Base-by-base conservation (phyloP, 2,329 filamentous ascomycete genomes). In the Calonectria pseudoreteaudii region DNA sequence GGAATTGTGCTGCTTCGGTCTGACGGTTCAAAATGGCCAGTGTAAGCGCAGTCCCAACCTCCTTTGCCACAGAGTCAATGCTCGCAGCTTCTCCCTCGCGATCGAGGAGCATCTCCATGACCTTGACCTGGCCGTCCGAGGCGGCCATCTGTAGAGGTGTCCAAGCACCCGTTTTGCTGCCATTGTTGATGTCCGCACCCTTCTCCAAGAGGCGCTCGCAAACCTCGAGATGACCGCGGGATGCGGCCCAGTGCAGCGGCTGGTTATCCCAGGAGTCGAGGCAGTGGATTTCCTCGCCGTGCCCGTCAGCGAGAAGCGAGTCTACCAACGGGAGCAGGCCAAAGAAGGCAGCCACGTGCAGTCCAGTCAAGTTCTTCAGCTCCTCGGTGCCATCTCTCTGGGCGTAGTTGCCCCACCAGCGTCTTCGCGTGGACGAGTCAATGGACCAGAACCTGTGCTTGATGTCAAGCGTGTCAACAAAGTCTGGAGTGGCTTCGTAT, bases 91-190 rank as follows among this genome's bases (percentile, higher is more conserved):
- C 52, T 1, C 69, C 64, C 4, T 62, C 18, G 41, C 23, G 65
- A 26, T 64, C 34, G 26, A 71, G 64, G 31, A 71, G 69, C 69
- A 71, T 71, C 41, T 67, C n/a, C 52, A 71, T 67, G 34, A 71
- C 64, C 18, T 67, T 64, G 4, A 71, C 64, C 16, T 41, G 62
- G 31, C 58, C 64, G 16, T 71, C 69, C 8, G 64, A 38, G 7
- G 69, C 69, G 4, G 69, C 69, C 69, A 71, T 71, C 64, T 71
- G 69, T 18, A 71, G n/a, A 4, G 69, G 69, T 13, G 69, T 71
- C 69, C 69, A 71, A 14, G 53, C 53, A 8, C 31, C 36, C 4
- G 64, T 62, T 47, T 71, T 56, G 5, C 53, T 53, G 11, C 69
- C 69, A 7, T 71, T 67, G 44, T 71, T 71, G 31, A 71, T 71